Base-by-base conservation (phyloP, 1,284 basidiomycete species). In the Irpex sp. region DNA sequence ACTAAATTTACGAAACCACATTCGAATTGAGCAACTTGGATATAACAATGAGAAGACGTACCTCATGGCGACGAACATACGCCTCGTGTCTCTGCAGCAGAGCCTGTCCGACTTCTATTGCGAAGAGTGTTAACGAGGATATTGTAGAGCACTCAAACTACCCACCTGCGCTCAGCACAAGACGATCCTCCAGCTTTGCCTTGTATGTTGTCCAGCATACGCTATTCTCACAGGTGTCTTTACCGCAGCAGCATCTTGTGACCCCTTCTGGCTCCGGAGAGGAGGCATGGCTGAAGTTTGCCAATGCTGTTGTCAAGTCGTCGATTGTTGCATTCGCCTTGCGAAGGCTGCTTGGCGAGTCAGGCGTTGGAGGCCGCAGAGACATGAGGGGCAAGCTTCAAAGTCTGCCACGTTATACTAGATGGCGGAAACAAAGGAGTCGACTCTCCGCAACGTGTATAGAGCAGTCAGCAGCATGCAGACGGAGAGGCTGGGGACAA, bases 21-120 rank as follows among this genome's bases (percentile, higher is more conserved):
- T 26, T 26, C 26, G 4, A 26, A 26, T 26, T 26, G 26, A 26
- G 26, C 26, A 26, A 26, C 26, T 26, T 26, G 26, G 26, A 26
- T 26, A 26, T 4, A 26, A 26, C 26, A 21, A 17, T 43, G 7
- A 19, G 17, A 7, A 13, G 11, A 68, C 66, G 11, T 39, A 86
- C 86, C 80, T 90, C 85, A 69, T 89, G 86, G 68, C 84, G 81
- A 61, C 90, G 86, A 57, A 95, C 84, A 73, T 92, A 92, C 3
- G 90, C 91, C 76, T 97, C 95, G 73, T 95, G 94, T 65, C 90
- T 82, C 70, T 92, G 87, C 57, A 98, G 75, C 54, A 98, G 77
- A 1, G 95, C 95, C 75, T 95, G 93, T 1, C 96, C 96, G 56
- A 98, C 90, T 79, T 97, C 95, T 94, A 68, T 26, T 55, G 26